A percentile compares a stretch with the other conserved stretches of the same genome.
phyloP scores from a whole-genome alignment of 176 grass and related monocot genomes.

The Calamus simplicifolius region DNA sequence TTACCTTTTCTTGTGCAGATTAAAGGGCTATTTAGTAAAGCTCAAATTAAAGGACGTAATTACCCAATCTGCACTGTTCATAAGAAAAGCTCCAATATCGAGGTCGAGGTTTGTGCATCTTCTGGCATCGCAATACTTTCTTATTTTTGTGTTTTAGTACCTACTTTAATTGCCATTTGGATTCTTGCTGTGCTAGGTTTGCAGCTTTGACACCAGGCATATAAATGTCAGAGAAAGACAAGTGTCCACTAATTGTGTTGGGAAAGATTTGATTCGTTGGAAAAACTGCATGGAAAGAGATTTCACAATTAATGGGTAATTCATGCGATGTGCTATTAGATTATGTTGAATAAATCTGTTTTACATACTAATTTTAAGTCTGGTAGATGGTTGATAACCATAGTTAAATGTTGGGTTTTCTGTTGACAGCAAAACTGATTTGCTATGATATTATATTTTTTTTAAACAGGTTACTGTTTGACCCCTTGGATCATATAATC shows the following conservation, averaged over 20 bases:
- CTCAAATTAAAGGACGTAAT: slow-evolving; percentile 52
- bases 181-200: slow-evolving; percentile 43
- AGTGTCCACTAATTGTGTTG: slow-evolving; percentile 25
- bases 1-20: slow-evolving; percentile 43
- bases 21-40: slow-evolving; percentile 33
- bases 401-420: too few species aligned
- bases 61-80: slow-evolving; percentile 69
- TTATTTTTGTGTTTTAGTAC: slow-evolving; percentile 10
- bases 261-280: slow-evolving; percentile 62
- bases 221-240: slow-evolving; percentile 20
- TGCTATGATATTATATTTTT: background rate
- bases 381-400: too few species aligned
- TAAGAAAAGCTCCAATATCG: slow-evolving; percentile 36
- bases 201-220: slow-evolving; percentile 47
- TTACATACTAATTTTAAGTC: too few species aligned
- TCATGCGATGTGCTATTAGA: background rate
- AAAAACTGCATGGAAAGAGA: slow-evolving; percentile 75
- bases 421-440: background rate
- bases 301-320: slow-evolving; percentile 87
- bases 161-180: slow-evolving; percentile 2
- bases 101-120: slow-evolving; percentile 57
- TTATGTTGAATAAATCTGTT: too few species aligned
- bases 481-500: slow-evolving; percentile 43
- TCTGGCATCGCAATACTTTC: background rate
- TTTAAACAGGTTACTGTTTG: slow-evolving; percentile 70